phyloP scores from a whole-genome alignment of 2,329 filamentous ascomycete species.

The Cordyceps cicadae region DNA sequence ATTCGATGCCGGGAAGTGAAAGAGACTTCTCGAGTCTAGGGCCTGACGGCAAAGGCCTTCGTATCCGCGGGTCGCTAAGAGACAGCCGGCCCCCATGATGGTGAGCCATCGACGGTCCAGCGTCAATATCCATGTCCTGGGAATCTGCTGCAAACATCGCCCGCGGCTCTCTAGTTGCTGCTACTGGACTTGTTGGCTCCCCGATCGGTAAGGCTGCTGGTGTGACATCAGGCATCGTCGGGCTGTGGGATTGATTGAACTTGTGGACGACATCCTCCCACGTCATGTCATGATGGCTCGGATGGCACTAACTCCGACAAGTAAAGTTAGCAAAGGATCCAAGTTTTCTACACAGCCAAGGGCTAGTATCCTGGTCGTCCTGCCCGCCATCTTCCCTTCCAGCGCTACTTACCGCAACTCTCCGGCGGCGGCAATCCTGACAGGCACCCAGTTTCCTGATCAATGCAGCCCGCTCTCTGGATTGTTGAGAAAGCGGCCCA shows the following conservation, averaged over 20 bases:
- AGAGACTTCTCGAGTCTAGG: constrained; percentile 45
- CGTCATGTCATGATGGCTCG: constrained; percentile 51
- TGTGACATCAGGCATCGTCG: constrained; percentile 41
- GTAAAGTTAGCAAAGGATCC: constrained; percentile 6
- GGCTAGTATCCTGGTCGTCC: background rate
- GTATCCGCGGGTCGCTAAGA: constrained; percentile 40
- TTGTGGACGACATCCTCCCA: constrained; percentile 51
- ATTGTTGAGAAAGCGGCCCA: constrained; percentile 49
- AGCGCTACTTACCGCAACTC: constrained; percentile 46
- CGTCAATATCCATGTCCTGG: constrained; percentile 50
- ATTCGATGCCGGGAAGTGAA: constrained; percentile 42
- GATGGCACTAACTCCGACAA: constrained; percentile 39
- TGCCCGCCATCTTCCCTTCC: background rate
- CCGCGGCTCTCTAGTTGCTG: constrained; percentile 28
- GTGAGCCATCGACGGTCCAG: constrained; percentile 22
- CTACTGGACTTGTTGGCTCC: constrained; percentile 39
- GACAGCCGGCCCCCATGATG: constrained; percentile 30
- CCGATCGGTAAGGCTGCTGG: constrained; percentile 30
- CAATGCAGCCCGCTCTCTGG: constrained; percentile 50
- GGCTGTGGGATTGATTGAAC: constrained; percentile 44
- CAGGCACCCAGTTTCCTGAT: constrained; percentile 54
- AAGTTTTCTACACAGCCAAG: background rate
- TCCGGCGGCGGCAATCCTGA: constrained; percentile 44
- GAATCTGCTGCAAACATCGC: constrained; percentile 35
- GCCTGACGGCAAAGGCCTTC: constrained; percentile 49